Conservation (phyloP, 78 protist genomes). For the Planoprotostelium fungivorum region DNA sequence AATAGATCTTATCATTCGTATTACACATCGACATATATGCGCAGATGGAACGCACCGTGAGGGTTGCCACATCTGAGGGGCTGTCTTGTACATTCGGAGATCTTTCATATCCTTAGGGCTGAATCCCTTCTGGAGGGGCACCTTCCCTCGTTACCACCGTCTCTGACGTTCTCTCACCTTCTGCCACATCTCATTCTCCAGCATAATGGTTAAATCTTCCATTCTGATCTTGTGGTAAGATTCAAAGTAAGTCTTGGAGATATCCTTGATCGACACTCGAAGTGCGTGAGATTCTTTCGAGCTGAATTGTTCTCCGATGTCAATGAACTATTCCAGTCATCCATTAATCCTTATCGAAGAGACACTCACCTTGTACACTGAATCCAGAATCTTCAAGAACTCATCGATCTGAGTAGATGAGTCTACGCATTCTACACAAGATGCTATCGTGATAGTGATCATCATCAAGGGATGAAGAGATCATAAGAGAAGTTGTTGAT, state of each 20-base stretch:
- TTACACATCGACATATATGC: slow-evolving; percentile 50
- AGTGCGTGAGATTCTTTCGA: slow-evolving; percentile 42
- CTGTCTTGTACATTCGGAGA: neutral
- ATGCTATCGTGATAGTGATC: too few relatives aligned
- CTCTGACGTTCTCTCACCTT: slow-evolving; percentile 14
- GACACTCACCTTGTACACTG: neutral
- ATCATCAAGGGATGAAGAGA: too few relatives aligned
- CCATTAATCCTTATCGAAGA: too few relatives aligned
- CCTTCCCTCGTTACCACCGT: neutral
- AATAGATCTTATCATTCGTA: slow-evolving; percentile 2
- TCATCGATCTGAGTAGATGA: too few relatives aligned
- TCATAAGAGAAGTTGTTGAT: too few relatives aligned
- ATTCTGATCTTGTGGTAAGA: slow-evolving; percentile 32
- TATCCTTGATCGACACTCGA: slow-evolving; percentile 25
- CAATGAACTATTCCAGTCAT: neutral
- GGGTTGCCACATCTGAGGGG: neutral
- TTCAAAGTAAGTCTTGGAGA: slow-evolving; percentile 46
- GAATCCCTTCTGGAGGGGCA: slow-evolving; percentile 37
- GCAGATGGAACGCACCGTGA: too few relatives aligned
- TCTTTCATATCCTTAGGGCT: slow-evolving; percentile 35
- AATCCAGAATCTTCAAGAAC: neutral
- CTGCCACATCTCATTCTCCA: slow-evolving; percentile 63
- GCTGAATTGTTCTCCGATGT: neutral
- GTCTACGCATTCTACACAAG: too few relatives aligned
- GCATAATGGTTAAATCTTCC: slow-evolving; percentile 42